Conservation (phyloP, 441 rosid species). For the Viola pubescens region DNA sequence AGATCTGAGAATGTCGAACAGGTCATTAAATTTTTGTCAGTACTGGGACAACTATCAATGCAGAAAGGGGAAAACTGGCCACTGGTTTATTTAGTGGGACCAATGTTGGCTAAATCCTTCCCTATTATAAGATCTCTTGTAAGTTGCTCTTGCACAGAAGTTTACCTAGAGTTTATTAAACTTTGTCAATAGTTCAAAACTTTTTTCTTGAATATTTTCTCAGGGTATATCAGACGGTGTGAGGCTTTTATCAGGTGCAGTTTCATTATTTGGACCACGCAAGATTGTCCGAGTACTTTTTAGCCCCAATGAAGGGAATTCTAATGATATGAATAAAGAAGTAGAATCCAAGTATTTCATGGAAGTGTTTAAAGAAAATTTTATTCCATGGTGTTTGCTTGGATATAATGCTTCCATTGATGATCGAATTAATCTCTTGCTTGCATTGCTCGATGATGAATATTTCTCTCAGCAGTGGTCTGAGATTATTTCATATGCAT, state of each 20-base stretch:
- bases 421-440: slow-evolving; percentile 66
- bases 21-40: slow-evolving; percentile 50
- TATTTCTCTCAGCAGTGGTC: slow-evolving; percentile 71
- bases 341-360: slow-evolving; percentile 43
- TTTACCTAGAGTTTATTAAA: no score
- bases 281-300: slow-evolving; percentile 41
- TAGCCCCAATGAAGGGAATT: slow-evolving; percentile 23
- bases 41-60: slow-evolving; percentile 42
- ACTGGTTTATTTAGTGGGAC: slow-evolving; percentile 56
- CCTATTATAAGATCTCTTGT: slow-evolving; percentile 65
- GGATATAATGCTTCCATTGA: slow-evolving; percentile 38
- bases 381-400: slow-evolving; percentile 81
- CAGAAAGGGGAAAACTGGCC: slow-evolving; percentile 74
- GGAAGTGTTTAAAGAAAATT: slow-evolving; percentile 54
- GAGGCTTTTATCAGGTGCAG: slow-evolving; percentile 59
- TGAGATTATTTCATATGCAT: slow-evolving; percentile 50
- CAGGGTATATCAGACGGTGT: no score
- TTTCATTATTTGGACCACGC: slow-evolving; percentile 74
- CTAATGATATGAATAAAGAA: no score
- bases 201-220: slow-evolving; percentile 55
- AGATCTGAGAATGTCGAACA: slow-evolving; percentile 36
- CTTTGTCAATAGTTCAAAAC: no score
- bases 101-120: slow-evolving; percentile 60
- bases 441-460: slow-evolving; percentile 74
- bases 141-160: slow-evolving; percentile 32